Evolutionary conservation across 2,329 filamentous ascomycete genomes (phyloP), one percentile per base, ranked within the genome.

Genomic region (Fusarium illudens): DNA sequence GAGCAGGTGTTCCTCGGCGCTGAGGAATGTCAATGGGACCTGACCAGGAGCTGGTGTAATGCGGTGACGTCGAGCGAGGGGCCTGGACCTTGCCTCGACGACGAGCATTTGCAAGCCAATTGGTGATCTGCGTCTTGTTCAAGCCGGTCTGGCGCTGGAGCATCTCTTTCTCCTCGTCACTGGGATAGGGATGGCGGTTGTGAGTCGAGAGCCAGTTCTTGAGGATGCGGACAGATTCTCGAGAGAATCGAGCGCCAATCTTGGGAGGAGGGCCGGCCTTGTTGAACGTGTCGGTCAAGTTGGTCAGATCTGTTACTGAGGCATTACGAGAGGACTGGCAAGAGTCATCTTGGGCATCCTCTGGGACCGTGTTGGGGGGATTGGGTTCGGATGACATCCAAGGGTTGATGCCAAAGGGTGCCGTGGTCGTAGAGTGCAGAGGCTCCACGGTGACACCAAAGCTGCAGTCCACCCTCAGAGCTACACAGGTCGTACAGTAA

Each of bases 71-170:
- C 29, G 87, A 89, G 67, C 90, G 85, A 48, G 88, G 88, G 2
- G 87, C 83, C 49, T 89, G 87, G 57, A 91, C 89, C 81, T 97
- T 97, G 72, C 92, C 90, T 65, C 94, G 87, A 59, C 94, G 88
- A 42, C 94, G 89, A 60, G 93, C 93, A 78, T 97, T 97, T 62
- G 94, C 94, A 48, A 97, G 87, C 94, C 94, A 97, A 76, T 96
- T 97, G 11, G 90, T 90, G 71, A 97, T 95, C 75, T 97, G 94
- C 13, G 86, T 91, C 73, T 92, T 89, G 76, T 89, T 94, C 37
- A 97, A 84, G 8, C 93, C 93, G 1, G 94, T 97, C 71, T 91
- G 87, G 48, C 87, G 85, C 78, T 93, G 91, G 25, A 97, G 83
- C 65, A 88, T 86, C 69, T 94, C 91, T 75, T 95, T 96, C 75